phyloP scores from a whole-genome alignment of 108 stramenopile species.

The Discostella stelligeroides region DNA sequence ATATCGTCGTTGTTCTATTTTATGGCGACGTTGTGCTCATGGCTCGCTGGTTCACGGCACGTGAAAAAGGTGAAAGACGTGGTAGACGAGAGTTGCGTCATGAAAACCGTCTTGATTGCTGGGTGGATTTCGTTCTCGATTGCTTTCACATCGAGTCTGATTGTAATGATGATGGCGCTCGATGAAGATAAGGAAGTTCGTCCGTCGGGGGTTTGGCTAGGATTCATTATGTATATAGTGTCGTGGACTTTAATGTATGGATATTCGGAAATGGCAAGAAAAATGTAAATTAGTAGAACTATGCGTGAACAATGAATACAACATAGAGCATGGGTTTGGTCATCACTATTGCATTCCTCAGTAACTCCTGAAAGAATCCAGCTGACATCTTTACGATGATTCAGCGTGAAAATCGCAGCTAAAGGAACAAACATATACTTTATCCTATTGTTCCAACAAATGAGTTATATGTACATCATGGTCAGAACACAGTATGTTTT shows the following conservation, averaged over 20 bases:
- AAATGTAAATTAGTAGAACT: not conserved
- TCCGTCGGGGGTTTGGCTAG: constrained; percentile 8
- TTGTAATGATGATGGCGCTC: constrained; percentile 26
- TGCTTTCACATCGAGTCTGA: constrained; percentile 13
- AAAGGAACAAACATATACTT: not conserved
- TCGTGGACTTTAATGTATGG: constrained; percentile 25
- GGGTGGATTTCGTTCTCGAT: constrained; percentile 21
- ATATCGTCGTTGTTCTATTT: constrained; percentile 3
- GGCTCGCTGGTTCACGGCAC: constrained; percentile 18
- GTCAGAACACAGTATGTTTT: not conserved
- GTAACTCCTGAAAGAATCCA: not conserved
- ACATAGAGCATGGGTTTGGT: too few species aligned
- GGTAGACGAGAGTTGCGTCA: constrained; percentile 15
- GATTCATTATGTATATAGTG: constrained; percentile 12
- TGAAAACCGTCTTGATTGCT: constrained; percentile 15
- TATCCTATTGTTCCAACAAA: not conserved
- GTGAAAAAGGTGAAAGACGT: constrained; percentile 2
- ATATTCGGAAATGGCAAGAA: constrained; percentile 32
- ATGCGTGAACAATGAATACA: not conserved
- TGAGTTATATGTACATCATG: not conserved
- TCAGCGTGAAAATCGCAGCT: not conserved
- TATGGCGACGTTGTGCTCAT: constrained; percentile 11
- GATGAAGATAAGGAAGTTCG: constrained; percentile 19
- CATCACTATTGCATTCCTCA: too few species aligned
- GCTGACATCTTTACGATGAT: too few species aligned